Conservation (phyloP, 345 rosid genomes). For the Populus deltoides region DNA sequence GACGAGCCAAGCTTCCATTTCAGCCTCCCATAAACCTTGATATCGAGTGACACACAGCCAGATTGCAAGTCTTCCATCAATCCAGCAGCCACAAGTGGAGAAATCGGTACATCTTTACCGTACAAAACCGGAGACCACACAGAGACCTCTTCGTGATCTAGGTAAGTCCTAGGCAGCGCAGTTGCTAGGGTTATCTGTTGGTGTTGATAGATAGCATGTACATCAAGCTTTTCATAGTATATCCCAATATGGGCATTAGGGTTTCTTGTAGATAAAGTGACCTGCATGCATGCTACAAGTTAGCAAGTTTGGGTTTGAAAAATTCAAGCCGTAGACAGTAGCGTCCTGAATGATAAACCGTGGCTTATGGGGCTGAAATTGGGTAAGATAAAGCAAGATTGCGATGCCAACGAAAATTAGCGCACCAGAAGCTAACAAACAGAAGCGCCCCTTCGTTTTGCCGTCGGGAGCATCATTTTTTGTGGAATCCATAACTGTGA, state of each 20-base stretch:
- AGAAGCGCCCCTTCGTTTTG: too few species aligned
- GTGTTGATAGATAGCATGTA: neutral
- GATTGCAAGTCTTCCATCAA: neutral
- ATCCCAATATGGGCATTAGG: neutral
- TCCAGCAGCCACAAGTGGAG: neutral
- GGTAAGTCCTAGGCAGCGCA: neutral
- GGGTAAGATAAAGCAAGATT: too few species aligned
- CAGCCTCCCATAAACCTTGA: neutral
- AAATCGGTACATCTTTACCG: neutral
- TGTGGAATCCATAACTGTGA: too few species aligned
- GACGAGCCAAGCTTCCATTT: neutral
- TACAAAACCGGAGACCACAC: neutral
- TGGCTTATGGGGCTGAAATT: neutral
- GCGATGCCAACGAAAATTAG: too few species aligned
- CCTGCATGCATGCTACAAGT: neutral
- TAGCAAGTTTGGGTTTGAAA: neutral
- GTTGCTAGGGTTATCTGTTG: neutral
- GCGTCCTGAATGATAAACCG: neutral
- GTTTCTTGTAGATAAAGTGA: neutral
- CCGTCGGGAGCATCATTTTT: too few species aligned
- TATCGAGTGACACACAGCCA: neutral
- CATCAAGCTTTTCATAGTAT: neutral
- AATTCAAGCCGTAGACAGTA: neutral
- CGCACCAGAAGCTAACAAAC: too few species aligned
- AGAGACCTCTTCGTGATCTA: neutral